Percentiles rank a stretch among this genome's conserved stretches.
phyloP scores from a whole-genome alignment of 2,329 filamentous ascomycete genomes.

The Botrytis paeoniae region DNA sequence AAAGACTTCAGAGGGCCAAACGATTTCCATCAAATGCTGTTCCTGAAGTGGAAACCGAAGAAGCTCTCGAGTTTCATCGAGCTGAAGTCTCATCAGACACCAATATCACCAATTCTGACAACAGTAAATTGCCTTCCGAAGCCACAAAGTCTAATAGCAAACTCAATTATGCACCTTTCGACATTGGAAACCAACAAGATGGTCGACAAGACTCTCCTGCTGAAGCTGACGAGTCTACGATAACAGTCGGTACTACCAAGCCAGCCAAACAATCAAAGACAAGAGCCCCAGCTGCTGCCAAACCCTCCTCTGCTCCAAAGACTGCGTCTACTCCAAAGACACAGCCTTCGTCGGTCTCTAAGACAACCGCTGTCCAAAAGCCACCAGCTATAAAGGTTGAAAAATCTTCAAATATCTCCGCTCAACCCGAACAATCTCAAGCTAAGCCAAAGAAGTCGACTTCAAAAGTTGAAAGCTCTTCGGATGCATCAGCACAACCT shows the following conservation, averaged over 20 bases:
- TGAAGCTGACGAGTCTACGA: neutral
- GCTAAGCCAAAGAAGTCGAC: neutral
- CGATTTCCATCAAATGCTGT: slow-evolving; percentile 2
- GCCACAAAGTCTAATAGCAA: neutral
- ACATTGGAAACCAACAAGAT: slow-evolving; percentile 6
- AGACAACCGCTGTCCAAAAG: neutral
- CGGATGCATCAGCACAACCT: neutral
- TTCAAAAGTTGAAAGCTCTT: neutral
- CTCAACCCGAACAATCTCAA: neutral
- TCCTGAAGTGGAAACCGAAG: neutral
- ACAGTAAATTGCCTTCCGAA: neutral
- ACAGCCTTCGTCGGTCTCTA: neutral
- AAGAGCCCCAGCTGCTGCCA: neutral
- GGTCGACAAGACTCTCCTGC: neutral
- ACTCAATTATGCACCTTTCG: neutral
- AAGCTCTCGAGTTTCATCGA: neutral
- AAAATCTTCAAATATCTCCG: neutral
- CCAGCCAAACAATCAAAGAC: neutral
- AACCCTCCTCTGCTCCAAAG: neutral
- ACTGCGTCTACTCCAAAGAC: neutral
- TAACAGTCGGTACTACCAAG: neutral
- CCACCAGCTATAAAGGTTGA: neutral
- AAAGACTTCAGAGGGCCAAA: neutral
- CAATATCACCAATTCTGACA: neutral
- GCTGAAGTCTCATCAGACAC: neutral